Percentiles rank a stretch among this genome's conserved stretches.
phyloP scores from a whole-genome alignment of 1,139 yeast species.

The Starmera stellimalicola region DNA sequence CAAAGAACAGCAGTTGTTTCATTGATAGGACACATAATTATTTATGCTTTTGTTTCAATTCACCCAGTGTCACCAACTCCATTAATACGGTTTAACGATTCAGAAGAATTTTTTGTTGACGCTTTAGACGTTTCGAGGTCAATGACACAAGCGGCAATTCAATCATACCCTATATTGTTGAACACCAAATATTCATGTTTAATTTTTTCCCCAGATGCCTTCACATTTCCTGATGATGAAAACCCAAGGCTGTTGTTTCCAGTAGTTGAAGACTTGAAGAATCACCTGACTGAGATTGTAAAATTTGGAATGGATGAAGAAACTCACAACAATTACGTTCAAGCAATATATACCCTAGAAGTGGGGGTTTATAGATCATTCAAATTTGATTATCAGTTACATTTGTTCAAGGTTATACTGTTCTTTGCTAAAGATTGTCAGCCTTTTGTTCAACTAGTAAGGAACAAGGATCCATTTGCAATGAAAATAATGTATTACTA shows the following conservation, averaged over 20 bases:
- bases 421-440: constrained; percentile 4
- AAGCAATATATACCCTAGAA: constrained; percentile 9
- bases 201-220: constrained; percentile 4
- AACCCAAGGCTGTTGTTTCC: constrained; percentile 1
- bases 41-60: constrained; percentile 12
- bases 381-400: constrained; percentile 11
- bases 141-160: background rate
- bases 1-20: constrained; percentile 8
- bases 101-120: constrained; percentile 1
- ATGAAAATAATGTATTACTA: constrained; percentile 14
- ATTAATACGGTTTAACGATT: constrained; percentile 4
- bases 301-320: background rate
- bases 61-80: constrained; percentile 12
- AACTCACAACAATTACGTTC: constrained; percentile 3
- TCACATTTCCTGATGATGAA: background rate
- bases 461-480: constrained; percentile 10
- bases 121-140: background rate
- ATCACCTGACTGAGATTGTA: constrained; percentile 2
- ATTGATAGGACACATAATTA: constrained; percentile 9
- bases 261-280: constrained; percentile 4
- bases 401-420: constrained; percentile 10
- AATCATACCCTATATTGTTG: background rate
- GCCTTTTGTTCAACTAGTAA: constrained; percentile 6
- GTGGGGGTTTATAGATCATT: constrained; percentile 10
- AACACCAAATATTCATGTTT: constrained; percentile 9